Conservation (phyloP, 306 rosid genomes). For the Morella rubra region DNA sequence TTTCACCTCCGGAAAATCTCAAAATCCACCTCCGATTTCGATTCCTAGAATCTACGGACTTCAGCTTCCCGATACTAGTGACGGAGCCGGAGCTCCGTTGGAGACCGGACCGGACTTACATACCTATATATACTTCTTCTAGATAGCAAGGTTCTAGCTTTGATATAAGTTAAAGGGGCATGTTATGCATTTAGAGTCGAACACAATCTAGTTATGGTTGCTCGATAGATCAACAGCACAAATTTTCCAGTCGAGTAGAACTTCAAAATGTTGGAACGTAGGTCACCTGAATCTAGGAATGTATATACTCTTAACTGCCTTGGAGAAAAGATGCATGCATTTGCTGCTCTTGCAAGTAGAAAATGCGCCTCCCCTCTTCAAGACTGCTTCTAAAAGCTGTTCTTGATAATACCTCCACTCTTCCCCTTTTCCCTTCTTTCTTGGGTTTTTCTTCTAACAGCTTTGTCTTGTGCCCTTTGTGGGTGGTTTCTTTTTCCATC, state of each 20-base stretch:
- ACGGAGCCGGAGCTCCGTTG: too few relatives aligned
- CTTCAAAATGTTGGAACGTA: conserved; percentile 1
- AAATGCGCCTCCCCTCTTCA: conserved; percentile 68
- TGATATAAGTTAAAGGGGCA: background rate
- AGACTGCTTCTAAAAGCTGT: conserved; percentile 76
- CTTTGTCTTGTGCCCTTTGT: too few relatives aligned
- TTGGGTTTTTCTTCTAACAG: too few relatives aligned
- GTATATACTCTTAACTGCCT: conserved; percentile 53
- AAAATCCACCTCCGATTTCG: too few relatives aligned
- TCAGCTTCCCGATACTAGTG: too few relatives aligned
- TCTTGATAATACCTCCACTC: conserved; percentile 71
- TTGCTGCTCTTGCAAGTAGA: conserved; percentile 66
- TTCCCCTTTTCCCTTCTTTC: too few relatives aligned
- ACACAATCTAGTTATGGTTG: background rate
- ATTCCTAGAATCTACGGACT: too few relatives aligned
- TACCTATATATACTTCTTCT: background rate
- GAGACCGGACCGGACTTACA: too few relatives aligned
- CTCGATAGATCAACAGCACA: background rate
- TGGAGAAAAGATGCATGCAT: conserved; percentile 48
- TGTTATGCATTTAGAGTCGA: background rate
- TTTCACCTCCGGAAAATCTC: too few relatives aligned
- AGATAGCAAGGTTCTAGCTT: background rate
- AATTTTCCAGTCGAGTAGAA: background rate
- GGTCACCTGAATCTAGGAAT: conserved; percentile 77
- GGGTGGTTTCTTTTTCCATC: too few relatives aligned